Evolutionary conservation across 306 rosid genomes (phyloP).

Genomic region (Lathyrus aphaca): DNA sequence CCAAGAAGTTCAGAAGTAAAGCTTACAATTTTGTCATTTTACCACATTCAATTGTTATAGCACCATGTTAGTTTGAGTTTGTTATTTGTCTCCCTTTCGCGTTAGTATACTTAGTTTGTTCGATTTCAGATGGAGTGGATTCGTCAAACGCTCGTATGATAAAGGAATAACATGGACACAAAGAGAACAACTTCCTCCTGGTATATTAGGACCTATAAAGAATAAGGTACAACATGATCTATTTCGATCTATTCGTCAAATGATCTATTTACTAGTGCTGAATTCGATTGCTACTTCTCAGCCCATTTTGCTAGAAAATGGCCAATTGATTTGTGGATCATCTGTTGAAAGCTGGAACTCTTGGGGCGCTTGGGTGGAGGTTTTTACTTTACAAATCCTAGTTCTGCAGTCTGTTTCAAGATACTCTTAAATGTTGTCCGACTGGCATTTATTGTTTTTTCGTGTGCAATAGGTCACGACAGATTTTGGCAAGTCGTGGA

Average conservation of each 20-base stretch:
- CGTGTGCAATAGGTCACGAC: slow-evolving; percentile 60
- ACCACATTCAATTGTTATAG: neutral
- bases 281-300: slow-evolving; percentile 42
- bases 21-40: slow-evolving; percentile 30
- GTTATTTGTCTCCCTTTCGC: slow-evolving; percentile 9
- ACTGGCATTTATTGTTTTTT: slow-evolving; percentile 39
- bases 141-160: slow-evolving; percentile 80
- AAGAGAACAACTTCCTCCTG: slow-evolving; percentile 97
- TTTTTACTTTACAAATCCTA: slow-evolving; percentile 38
- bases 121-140: slow-evolving; percentile 86
- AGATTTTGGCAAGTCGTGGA: slow-evolving; percentile 77
- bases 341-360: slow-evolving; percentile 99
- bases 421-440: slow-evolving; percentile 30
- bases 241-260: neutral
- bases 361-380: slow-evolving; percentile 99
- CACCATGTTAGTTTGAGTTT: slow-evolving; percentile 16
- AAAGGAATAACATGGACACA: slow-evolving; percentile 76
- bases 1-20: slow-evolving; percentile 82
- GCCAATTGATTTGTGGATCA: slow-evolving; percentile 81
- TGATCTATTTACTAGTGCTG: slow-evolving; percentile 13
- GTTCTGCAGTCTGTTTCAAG: slow-evolving; percentile 23
- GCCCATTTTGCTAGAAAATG: slow-evolving; percentile 92
- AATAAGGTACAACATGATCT: slow-evolving; percentile 67
- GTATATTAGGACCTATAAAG: slow-evolving; percentile 95
- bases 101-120: slow-evolving; percentile 25